phyloP scores from a whole-genome alignment of 495 filamentous ascomycete species.

The Staphylotrichum tortipilum region DNA sequence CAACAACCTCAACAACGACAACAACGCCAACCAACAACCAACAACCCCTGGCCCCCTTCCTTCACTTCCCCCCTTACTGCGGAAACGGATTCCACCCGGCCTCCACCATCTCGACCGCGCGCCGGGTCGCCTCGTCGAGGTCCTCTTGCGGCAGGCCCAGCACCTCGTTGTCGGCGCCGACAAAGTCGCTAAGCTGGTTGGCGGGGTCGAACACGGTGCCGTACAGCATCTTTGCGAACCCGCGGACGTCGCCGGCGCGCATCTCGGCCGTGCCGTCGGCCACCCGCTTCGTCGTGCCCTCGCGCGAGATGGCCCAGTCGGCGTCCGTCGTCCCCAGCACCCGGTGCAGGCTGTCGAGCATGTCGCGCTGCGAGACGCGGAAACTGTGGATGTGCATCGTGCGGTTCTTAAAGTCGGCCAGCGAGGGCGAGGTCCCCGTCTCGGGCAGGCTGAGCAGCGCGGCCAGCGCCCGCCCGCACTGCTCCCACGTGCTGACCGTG shows the following conservation, averaged over 20 bases:
- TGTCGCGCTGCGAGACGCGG: slow-evolving; percentile 36
- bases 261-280: slow-evolving; percentile 32
- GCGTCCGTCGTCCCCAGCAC: slow-evolving; percentile 42
- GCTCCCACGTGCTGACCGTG: slow-evolving; percentile 32
- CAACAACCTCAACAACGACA: too few species aligned
- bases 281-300: slow-evolving; percentile 36
- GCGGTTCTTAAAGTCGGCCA: slow-evolving; percentile 32
- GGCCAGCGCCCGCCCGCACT: slow-evolving; percentile 36
- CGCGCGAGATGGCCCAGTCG: slow-evolving; percentile 50
- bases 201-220: slow-evolving; percentile 40
- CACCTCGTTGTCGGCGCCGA: slow-evolving; percentile 33
- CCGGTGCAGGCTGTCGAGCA: slow-evolving; percentile 40
- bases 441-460: slow-evolving; percentile 36
- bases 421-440: slow-evolving; percentile 28
- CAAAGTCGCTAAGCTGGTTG: slow-evolving; percentile 35
- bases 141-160: slow-evolving; percentile 52
- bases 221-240: slow-evolving; percentile 48
- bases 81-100: background rate
- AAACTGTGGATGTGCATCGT: slow-evolving; percentile 36
- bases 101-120: slow-evolving; percentile 27
- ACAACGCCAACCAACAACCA: too few species aligned
- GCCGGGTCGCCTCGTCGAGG: slow-evolving; percentile 46
- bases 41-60: too few species aligned
- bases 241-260: slow-evolving; percentile 34
- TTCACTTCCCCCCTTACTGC: too few species aligned